A percentile compares a stretch with the other conserved stretches of the same genome.
phyloP scores from a whole-genome alignment of 129 eudicot species.

The Helichrysum umbraculigerum region DNA sequence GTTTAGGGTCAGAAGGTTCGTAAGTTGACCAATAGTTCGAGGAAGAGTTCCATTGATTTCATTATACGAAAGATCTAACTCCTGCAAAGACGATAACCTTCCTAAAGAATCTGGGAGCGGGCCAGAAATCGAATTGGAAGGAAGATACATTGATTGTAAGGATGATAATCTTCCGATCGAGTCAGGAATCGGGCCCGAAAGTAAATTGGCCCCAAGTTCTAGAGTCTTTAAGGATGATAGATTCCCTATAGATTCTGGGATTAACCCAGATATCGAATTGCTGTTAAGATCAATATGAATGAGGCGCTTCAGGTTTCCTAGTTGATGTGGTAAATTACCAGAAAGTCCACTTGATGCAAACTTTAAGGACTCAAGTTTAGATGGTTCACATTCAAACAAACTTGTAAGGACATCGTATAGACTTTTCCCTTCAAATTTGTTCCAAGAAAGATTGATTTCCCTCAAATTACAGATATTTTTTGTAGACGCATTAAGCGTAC shows the following conservation, averaged over 20 bases:
- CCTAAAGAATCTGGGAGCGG: slow-evolving; percentile 11
- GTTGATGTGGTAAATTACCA: slow-evolving; percentile 18
- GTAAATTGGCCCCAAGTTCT: neutral
- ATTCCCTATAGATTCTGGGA: slow-evolving; percentile 29
- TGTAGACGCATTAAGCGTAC: neutral
- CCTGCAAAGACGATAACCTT: neutral
- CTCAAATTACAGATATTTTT: slow-evolving; percentile 25
- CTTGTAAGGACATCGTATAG: slow-evolving; percentile 23
- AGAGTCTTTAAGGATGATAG: slow-evolving; percentile 13
- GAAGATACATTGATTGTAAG: neutral
- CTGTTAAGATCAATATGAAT: slow-evolving; percentile 22
- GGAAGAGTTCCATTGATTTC: slow-evolving; percentile 3
- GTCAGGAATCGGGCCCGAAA: slow-evolving; percentile 11
- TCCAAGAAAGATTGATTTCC: slow-evolving; percentile 11
- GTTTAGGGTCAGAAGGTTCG: neutral
- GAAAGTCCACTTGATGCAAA: slow-evolving; percentile 26
- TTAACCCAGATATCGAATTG: slow-evolving; percentile 26
- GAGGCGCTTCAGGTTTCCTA: slow-evolving; percentile 24
- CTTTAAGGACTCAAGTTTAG: slow-evolving; percentile 23
- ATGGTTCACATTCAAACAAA: slow-evolving; percentile 21
- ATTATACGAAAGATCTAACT: slow-evolving; percentile 1
- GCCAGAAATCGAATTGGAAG: slow-evolving; percentile 1
- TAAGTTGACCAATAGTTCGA: neutral
- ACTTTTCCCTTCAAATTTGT: slow-evolving; percentile 24
- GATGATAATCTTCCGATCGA: slow-evolving; percentile 7